Evolutionary conservation across 257 asterid genomes (phyloP).

Genomic region (Scutellaria galericulata): DNA sequence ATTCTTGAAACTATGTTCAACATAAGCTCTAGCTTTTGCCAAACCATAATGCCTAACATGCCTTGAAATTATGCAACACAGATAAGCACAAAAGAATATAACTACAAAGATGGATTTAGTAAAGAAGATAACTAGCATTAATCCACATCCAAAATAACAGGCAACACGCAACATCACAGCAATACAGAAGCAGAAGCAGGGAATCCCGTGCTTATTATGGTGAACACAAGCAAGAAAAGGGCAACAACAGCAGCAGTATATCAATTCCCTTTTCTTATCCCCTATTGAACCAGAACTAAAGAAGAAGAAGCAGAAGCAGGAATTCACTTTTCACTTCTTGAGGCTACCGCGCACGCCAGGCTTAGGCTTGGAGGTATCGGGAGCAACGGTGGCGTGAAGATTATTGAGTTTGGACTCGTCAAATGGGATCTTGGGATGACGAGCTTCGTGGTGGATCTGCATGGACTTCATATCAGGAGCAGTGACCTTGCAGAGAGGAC

Average conservation of each 20-base stretch:
- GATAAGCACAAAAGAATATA: slow-evolving; percentile 16
- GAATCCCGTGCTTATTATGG: slow-evolving; percentile 4
- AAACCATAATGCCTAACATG: neutral
- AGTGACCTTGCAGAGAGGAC: slow-evolving; percentile 81
- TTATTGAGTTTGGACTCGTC: slow-evolving; percentile 69
- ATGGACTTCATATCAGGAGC: slow-evolving; percentile 87
- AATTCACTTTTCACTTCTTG: slow-evolving; percentile 59
- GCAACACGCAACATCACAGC: slow-evolving; percentile 19
- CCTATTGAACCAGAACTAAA: neutral
- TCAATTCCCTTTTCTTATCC: neutral
- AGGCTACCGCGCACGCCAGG: slow-evolving; percentile 87
- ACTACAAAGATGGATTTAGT: slow-evolving; percentile 12
- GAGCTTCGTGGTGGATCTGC: slow-evolving; percentile 92
- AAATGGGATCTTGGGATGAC: slow-evolving; percentile 79
- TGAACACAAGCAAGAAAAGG: neutral
- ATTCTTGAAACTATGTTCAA: no score
- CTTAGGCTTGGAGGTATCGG: slow-evolving; percentile 61
- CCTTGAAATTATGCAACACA: neutral
- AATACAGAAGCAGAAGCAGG: slow-evolving; percentile 8
- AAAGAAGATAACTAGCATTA: slow-evolving; percentile 11
- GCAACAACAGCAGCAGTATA: slow-evolving; percentile 2
- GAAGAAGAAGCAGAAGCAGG: neutral
- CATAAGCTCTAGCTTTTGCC: neutral
- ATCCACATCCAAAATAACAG: slow-evolving; percentile 33
- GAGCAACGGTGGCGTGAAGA: slow-evolving; percentile 54